A percentile compares a stretch with the other conserved stretches of the same genome.
Conservation (phyloP, 108 stramenopile genomes). For the Stephanodiscus triporus region DNA sequence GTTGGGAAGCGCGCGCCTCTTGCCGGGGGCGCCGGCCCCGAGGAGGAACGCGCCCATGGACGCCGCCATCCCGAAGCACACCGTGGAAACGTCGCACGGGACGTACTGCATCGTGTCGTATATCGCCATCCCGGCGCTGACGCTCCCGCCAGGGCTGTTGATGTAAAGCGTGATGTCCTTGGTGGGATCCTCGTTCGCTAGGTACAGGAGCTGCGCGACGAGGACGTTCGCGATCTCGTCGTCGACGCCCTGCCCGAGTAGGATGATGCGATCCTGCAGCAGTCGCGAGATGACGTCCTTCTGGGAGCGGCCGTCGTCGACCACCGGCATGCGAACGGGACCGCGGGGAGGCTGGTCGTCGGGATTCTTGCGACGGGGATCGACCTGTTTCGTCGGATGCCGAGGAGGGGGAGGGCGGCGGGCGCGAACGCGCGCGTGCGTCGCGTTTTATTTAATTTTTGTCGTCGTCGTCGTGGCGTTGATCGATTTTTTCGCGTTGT, state of each 20-base stretch:
- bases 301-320: constrained; percentile 81
- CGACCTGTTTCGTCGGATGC: constrained; percentile 46
- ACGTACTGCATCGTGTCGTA: constrained; percentile 98
- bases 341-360: constrained; percentile 62
- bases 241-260: constrained; percentile 89
- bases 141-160: constrained; percentile 92
- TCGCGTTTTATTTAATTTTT: not conserved
- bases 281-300: constrained; percentile 95
- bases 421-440: not conserved
- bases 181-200: constrained; percentile 93
- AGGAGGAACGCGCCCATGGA: constrained; percentile 96
- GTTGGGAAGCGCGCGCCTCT: constrained; percentile 90
- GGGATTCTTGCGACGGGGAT: constrained; percentile 85
- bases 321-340: constrained; percentile 69
- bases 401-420: too few species aligned
- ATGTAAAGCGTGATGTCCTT: constrained; percentile 97
- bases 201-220: constrained; percentile 91
- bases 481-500: too few species aligned
- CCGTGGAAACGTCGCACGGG: constrained; percentile 94
- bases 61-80: constrained; percentile 98
- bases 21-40: constrained; percentile 91
- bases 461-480: too few species aligned
- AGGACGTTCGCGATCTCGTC: constrained; percentile 96
- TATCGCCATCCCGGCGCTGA: constrained; percentile 93
- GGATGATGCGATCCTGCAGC: constrained; percentile 92